A percentile compares a stretch with the other conserved stretches of the same genome.
Evolutionary conservation across 2,329 filamentous ascomycete species (phyloP).

Genomic region (Helicocarpus griseus): DNA sequence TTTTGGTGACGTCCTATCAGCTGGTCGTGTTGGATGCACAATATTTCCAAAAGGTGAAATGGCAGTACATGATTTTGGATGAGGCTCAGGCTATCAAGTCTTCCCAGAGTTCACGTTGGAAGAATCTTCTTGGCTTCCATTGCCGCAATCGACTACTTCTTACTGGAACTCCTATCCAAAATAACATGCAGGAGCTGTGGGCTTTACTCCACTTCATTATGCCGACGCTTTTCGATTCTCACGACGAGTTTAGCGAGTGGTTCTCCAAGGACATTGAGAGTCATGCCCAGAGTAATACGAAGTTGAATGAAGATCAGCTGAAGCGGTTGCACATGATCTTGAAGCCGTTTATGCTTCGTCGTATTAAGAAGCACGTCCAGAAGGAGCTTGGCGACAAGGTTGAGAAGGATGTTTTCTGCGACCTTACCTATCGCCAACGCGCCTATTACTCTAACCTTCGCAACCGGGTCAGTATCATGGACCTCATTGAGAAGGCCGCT

Average conservation of each 20-base stretch:
- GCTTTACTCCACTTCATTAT: slow-evolving; percentile 98
- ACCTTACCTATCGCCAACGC: slow-evolving; percentile 90
- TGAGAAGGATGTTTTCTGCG: slow-evolving; percentile 89
- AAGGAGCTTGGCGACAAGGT: slow-evolving; percentile 99
- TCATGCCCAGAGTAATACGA: slow-evolving; percentile 97
- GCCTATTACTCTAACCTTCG: slow-evolving; percentile 86
- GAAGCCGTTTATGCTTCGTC: slow-evolving; percentile 98
- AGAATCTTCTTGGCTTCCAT: slow-evolving; percentile 84
- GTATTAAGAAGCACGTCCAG: slow-evolving; percentile 99
- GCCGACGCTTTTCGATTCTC: slow-evolving; percentile 81
- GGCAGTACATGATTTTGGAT: slow-evolving; percentile 99
- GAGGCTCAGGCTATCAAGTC: slow-evolving; percentile 99
- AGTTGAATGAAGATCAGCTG: slow-evolving; percentile 95
- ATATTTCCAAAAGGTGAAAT: slow-evolving; percentile 98
- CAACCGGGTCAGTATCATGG: slow-evolving; percentile 97
- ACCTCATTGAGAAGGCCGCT: slow-evolving; percentile 93
- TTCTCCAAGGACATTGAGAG: slow-evolving; percentile 69
- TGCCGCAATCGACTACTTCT: slow-evolving; percentile 89
- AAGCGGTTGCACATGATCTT: slow-evolving; percentile 97
- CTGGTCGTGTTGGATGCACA: slow-evolving; percentile 90
- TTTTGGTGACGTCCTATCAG: slow-evolving; percentile 94
- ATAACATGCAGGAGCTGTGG: slow-evolving; percentile 99
- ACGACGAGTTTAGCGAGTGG: slow-evolving; percentile 45
- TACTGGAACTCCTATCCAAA: slow-evolving; percentile 96
- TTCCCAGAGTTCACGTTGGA: slow-evolving; percentile 92